Percentiles rank a stretch among this genome's conserved stretches.
Evolutionary conservation across 495 filamentous ascomycete species (phyloP).

Genomic region (Penicillium malachiteum): DNA sequence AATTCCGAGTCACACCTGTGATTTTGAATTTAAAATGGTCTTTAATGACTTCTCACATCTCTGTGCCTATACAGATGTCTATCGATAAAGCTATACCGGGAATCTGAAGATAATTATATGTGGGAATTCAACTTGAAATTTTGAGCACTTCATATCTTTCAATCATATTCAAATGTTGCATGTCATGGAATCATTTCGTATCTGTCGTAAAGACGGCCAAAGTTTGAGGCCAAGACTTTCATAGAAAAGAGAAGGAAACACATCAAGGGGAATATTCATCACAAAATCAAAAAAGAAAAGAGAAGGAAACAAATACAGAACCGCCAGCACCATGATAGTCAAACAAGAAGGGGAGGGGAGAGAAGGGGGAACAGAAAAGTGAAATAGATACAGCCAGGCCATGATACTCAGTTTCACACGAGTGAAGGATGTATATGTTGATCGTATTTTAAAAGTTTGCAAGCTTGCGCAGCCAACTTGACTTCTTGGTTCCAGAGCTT

Average conservation of each 20-base stretch:
- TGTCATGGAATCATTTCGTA: constrained; percentile 3
- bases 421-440: too few relatives aligned
- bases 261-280: not conserved
- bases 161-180: not conserved
- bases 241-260: not conserved
- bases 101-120: not conserved
- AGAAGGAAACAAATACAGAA: not conserved
- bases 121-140: not conserved
- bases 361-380: not conserved
- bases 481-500: constrained; percentile 37
- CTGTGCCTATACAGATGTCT: too few relatives aligned
- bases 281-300: not conserved
- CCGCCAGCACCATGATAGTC: not conserved
- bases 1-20: too few relatives aligned
- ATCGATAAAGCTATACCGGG: not conserved
- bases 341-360: not conserved
- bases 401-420: too few relatives aligned
- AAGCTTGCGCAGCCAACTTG: constrained; percentile 51
- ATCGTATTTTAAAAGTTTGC: constrained; percentile 13
- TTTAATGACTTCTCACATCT: too few relatives aligned
- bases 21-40: too few relatives aligned
- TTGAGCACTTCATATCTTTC: not conserved
- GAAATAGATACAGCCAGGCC: not conserved
- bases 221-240: not conserved
- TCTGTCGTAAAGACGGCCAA: not conserved